Evolutionary conservation across 257 asterid species (phyloP).

Genomic region (Solanum ossicruentum): DNA sequence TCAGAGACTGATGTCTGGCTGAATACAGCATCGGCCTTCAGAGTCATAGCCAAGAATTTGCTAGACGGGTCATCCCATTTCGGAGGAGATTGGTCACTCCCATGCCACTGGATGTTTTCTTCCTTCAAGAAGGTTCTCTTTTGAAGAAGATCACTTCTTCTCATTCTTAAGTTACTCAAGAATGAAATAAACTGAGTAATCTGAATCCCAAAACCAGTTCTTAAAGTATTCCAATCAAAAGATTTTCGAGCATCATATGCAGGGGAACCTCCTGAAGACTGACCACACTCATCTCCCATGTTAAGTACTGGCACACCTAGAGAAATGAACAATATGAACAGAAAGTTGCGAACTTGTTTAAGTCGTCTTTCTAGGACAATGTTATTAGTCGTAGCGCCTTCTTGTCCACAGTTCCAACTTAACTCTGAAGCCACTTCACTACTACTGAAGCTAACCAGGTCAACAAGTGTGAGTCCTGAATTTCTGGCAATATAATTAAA

Average conservation of each 20-base stretch:
- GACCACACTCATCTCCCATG: constrained; percentile 99
- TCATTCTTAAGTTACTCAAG: constrained; percentile 42
- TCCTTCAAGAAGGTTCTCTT: constrained; percentile 40
- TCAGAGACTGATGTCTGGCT: constrained; percentile 2
- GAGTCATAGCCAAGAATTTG: constrained; percentile 63
- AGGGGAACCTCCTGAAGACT: constrained; percentile 50
- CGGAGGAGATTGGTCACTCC: constrained; percentile 41
- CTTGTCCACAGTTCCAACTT: constrained; percentile 95
- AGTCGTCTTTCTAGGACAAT: constrained; percentile 57
- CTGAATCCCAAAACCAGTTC: constrained; percentile 52
- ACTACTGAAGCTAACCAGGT: constrained; percentile 73
- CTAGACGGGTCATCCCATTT: constrained; percentile 53
- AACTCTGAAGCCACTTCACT: constrained; percentile 31
- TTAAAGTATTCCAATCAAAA: constrained; percentile 55
- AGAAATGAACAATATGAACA: constrained; percentile 63
- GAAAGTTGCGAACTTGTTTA: constrained; percentile 70
- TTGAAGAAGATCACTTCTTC: constrained; percentile 74
- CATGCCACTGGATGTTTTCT: constrained; percentile 68
- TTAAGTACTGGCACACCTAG: constrained; percentile 83
- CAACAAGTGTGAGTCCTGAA: constrained; percentile 68
- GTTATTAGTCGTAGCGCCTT: constrained; percentile 58
- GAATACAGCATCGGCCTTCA: constrained; percentile 29
- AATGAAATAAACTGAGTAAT: constrained; percentile 48
- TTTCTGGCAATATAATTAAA: constrained; percentile 66
- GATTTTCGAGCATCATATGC: constrained; percentile 33